phyloP scores from a whole-genome alignment of 129 eudicot species.

The Tagetes patula region DNA sequence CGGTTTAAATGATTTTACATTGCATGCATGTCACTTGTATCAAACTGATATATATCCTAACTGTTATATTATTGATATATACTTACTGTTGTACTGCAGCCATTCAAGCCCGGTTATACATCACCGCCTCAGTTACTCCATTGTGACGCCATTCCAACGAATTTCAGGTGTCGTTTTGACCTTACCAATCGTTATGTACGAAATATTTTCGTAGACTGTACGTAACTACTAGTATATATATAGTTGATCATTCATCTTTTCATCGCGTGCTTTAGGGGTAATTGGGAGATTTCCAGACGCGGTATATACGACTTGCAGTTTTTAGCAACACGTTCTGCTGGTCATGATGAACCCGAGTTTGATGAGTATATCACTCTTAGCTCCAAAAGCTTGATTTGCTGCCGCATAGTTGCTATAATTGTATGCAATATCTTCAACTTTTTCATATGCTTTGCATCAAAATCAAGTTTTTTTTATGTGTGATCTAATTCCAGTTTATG shows the following conservation, averaged over 20 bases:
- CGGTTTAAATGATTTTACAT: neutral
- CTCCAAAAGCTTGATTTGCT: slow-evolving; percentile 64
- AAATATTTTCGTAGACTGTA: neutral
- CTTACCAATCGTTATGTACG: neutral
- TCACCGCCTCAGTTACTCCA: slow-evolving; percentile 61
- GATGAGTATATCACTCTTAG: slow-evolving; percentile 51
- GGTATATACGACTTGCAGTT: slow-evolving; percentile 47
- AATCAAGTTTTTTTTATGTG: neutral
- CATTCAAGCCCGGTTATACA: slow-evolving; percentile 64
- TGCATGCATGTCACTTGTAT: neutral
- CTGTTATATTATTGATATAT: neutral
- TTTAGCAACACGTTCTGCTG: slow-evolving; percentile 39
- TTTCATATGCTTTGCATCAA: slow-evolving; percentile 6
- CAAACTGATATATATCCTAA: neutral
- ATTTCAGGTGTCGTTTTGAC: slow-evolving; percentile 55
- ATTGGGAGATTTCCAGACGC: slow-evolving; percentile 69
- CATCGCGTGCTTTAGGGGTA: slow-evolving; percentile 42
- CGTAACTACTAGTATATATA: neutral
- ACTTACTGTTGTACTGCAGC: slow-evolving; percentile 48
- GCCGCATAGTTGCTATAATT: slow-evolving; percentile 66
- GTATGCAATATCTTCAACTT: slow-evolving; percentile 41
- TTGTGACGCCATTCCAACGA: slow-evolving; percentile 53
- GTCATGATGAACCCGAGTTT: slow-evolving; percentile 39
- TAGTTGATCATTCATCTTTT: neutral
- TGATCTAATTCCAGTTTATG: slow-evolving; percentile 46